Base-by-base conservation (phyloP, 164 flowering plant genomes). In the Chimonanthus salicifolius region DNA sequence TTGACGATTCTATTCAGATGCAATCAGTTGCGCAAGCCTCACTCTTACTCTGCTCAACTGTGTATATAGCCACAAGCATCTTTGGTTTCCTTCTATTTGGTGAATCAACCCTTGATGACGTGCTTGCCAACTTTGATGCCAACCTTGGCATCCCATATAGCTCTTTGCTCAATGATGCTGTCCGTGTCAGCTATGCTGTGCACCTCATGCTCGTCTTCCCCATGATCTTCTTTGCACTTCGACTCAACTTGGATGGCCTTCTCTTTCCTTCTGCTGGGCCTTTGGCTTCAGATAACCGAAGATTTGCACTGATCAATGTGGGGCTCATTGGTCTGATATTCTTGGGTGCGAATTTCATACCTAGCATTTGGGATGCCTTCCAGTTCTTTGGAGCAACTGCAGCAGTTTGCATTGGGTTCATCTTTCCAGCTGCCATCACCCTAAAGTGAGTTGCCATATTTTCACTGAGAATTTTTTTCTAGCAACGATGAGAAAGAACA, bases 341-440 rank as follows among this genome's bases (percentile, higher is more conserved):
- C 82, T 33, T 89, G 76, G 98, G 97, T 49, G 98, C 98, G 71
- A 92, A 90, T 76, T 91, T 89, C 78, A 91, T 92, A 45, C 98
- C 98, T 33, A 94, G 97, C 87, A 92, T 94, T 48, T 94, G 98
- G 98, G 98, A 89, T 80, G 98, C 97, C 74, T 94, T 94, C 80
- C 98, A 92, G 75, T 94, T 94, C 78, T 90, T 94, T 21, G 98
- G 97, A 47, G 97, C 98, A 20, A 94, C 98, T 51, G 97, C 97
- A 74, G 96, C 98, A 47, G 98, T 94, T 68, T 89, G 96, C 84
- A 77, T 94, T 69, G 97, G 98, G 1, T 94, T 92, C 85, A 92
- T 94, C 58, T 92, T 94, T 75, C 98, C 98, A 64, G 93, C 97
- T 71, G 82, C 90, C 64, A 75, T 94, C 21, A 82, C 92, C 58